These are phyloP conservation scores for Cladosporium sp. DNA, from an alignment of 2,329 filamentous ascomycete genomes.

Conservation along the genomic window DNA sequence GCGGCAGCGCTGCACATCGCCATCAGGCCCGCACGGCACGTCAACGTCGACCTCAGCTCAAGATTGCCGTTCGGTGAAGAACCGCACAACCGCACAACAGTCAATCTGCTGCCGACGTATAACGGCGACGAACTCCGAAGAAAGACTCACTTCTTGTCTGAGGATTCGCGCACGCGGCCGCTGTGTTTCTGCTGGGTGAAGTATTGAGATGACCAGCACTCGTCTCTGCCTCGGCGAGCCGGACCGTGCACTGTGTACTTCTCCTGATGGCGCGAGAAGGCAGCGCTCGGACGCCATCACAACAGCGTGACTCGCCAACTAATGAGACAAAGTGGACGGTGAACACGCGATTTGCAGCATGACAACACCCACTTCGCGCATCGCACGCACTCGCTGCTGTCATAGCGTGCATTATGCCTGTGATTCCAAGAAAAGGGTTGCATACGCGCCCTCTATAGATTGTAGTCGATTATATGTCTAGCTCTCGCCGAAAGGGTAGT, in stretches of 20 bases:
- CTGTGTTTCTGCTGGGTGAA: too few species aligned
- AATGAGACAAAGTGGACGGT: constrained; percentile 3
- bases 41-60: constrained; percentile 1
- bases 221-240: too few species aligned
- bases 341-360: neutral
- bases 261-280: neutral
- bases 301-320: neutral
- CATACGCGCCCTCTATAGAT: constrained; percentile 4
- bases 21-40: neutral
- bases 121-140: neutral
- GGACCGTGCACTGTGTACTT: too few species aligned
- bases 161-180: too few species aligned
- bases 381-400: neutral
- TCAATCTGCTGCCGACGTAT: neutral
- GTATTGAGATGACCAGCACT: too few species aligned
- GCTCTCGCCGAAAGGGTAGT: constrained; percentile 82
- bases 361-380: neutral
- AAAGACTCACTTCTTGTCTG: neutral
- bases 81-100: constrained; percentile 2
- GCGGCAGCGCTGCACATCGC: neutral
- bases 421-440: constrained; percentile 5
- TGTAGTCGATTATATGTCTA: constrained; percentile 18
- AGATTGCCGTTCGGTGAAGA: constrained; percentile 10
- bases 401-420: neutral
- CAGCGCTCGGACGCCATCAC: constrained; percentile 6